phyloP scores from a whole-genome alignment of 495 filamentous ascomycete species.

The Penicillium subrubescens region DNA sequence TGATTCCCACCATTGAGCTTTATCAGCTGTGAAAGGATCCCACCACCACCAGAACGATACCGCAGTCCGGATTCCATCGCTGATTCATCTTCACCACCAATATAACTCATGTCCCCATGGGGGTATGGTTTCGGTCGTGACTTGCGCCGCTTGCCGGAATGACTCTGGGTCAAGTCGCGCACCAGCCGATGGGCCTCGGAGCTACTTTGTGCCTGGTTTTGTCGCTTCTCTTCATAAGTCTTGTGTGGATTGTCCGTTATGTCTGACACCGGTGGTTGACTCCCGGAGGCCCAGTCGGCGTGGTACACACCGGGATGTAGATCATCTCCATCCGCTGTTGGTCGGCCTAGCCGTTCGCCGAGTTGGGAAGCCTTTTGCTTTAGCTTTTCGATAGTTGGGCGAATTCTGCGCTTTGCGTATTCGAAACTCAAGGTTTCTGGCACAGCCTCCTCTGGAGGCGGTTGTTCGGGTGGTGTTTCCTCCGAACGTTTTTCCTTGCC shows the following conservation, averaged over 20 bases:
- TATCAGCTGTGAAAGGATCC: slow-evolving; percentile 39
- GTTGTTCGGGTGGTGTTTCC: background rate
- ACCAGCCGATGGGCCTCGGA: slow-evolving; percentile 35
- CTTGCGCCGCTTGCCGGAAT: slow-evolving; percentile 29
- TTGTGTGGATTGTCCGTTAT: slow-evolving; percentile 37
- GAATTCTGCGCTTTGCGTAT: slow-evolving; percentile 4
- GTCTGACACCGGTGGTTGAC: slow-evolving; percentile 28
- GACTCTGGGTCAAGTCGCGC: slow-evolving; percentile 36
- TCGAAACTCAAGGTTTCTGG: background rate
- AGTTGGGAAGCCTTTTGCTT: slow-evolving; percentile 11
- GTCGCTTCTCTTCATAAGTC: slow-evolving; percentile 29
- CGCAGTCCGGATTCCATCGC: slow-evolving; percentile 20
- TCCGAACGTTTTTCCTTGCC: slow-evolving; percentile 5
- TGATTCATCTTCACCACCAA: slow-evolving; percentile 16
- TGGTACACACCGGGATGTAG: slow-evolving; percentile 28
- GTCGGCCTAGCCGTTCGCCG: slow-evolving; percentile 24
- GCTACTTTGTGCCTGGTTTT: slow-evolving; percentile 20
- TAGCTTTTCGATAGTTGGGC: background rate
- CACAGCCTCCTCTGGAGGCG: background rate
- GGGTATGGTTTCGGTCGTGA: slow-evolving; percentile 23
- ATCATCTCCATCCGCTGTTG: slow-evolving; percentile 27
- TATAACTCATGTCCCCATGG: slow-evolving; percentile 11
- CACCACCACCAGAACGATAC: slow-evolving; percentile 34
- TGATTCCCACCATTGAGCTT: slow-evolving; percentile 28
- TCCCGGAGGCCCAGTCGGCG: slow-evolving; percentile 31